Conservation (phyloP, 2,329 filamentous ascomycete genomes). For the Aspergillus tamarii region DNA sequence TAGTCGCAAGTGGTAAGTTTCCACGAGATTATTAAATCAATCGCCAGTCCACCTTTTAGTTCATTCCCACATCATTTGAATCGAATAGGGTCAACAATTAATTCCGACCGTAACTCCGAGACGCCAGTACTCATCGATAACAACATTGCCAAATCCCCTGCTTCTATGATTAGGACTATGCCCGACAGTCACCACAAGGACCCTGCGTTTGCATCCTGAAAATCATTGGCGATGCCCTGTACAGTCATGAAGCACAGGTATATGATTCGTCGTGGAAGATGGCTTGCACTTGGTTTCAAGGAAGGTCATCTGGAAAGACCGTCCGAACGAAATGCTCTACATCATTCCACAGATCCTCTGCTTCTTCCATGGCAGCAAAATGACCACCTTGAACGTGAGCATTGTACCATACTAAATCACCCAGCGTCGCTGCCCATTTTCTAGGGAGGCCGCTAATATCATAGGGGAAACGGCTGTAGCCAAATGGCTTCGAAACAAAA, state of each 20-base stretch:
- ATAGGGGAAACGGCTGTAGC: neutral
- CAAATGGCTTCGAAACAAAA: neutral
- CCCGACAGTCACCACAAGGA: neutral
- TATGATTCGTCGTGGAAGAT: neutral
- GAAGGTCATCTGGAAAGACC: neutral
- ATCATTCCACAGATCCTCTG: constrained; percentile 1
- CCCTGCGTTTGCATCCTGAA: no score
- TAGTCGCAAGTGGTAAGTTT: neutral
- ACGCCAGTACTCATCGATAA: neutral
- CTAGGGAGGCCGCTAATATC: neutral
- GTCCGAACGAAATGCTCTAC: neutral
- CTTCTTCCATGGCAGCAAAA: neutral
- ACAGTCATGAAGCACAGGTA: neutral
- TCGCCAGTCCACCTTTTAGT: neutral
- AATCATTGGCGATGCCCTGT: neutral
- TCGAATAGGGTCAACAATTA: neutral
- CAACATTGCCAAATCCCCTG: neutral
- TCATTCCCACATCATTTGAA: neutral
- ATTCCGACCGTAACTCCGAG: neutral
- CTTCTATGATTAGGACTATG: neutral
- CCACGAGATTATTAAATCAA: neutral
- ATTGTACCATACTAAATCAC: neutral
- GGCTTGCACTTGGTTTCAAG: neutral
- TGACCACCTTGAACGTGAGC: neutral
- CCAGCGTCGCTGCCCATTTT: constrained; percentile 1